Evolutionary conservation across 1,139 yeast genomes (phyloP).

Genomic region (Pichia kudriavzevii): DNA sequence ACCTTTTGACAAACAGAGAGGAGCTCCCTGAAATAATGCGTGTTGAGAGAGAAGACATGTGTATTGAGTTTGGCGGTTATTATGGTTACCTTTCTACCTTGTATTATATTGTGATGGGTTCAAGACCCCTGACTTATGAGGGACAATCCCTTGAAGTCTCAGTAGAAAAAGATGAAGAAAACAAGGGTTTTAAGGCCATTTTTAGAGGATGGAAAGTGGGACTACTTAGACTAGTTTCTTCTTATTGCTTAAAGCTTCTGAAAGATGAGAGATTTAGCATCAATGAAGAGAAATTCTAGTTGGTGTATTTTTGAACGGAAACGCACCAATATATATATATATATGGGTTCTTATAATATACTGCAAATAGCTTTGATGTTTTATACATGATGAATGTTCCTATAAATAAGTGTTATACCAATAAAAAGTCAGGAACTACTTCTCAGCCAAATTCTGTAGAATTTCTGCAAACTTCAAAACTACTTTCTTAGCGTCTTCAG

Average conservation of each 20-base stretch:
- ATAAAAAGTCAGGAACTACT: too few species aligned
- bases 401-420: too few species aligned
- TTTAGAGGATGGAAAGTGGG: conserved; percentile 94
- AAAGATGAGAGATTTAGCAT: conserved; percentile 43
- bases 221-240: conserved; percentile 66
- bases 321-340: too few species aligned
- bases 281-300: conserved; percentile 35
- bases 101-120: conserved; percentile 39
- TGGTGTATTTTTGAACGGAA: too few species aligned
- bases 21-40: conserved; percentile 27
- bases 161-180: conserved; percentile 29
- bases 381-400: too few species aligned
- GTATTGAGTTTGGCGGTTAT: conserved; percentile 48
- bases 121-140: conserved; percentile 25
- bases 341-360: too few species aligned
- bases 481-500: conserved; percentile 58
- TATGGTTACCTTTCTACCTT: conserved; percentile 44
- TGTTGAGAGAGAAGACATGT: conserved; percentile 36
- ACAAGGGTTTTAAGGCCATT: conserved; percentile 40
- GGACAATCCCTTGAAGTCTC: conserved; percentile 23
- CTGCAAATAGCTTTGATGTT: too few species aligned
- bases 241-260: conserved; percentile 71
- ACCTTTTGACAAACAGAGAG: conserved; percentile 35
- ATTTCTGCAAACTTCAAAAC: conserved; percentile 63
- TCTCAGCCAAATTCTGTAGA: conserved; percentile 44